Evolutionary conservation across 768 basidiomycete genomes (phyloP).

Genomic region (Sarcodon aspratus): DNA sequence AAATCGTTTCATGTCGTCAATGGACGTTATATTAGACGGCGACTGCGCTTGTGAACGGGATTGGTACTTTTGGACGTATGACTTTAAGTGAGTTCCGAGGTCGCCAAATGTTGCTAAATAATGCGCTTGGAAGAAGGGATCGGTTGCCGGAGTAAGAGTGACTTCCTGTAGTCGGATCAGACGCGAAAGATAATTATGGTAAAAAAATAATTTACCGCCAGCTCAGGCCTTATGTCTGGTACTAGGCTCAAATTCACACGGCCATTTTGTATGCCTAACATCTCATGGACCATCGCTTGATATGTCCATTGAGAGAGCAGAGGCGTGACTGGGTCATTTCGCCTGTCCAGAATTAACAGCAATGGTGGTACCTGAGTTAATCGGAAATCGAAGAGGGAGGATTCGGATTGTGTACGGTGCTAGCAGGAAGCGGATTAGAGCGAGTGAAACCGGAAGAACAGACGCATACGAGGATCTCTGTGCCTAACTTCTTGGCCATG

Average conservation of each 20-base stretch:
- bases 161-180: slow-evolving; percentile 55
- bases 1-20: slow-evolving; percentile 93
- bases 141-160: slow-evolving; percentile 81
- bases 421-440: slow-evolving; percentile 17
- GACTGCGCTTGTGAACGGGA: slow-evolving; percentile 67
- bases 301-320: slow-evolving; percentile 98
- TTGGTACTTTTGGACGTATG: slow-evolving; percentile 92
- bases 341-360: slow-evolving; percentile 84
- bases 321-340: slow-evolving; percentile 97
- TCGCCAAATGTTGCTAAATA: slow-evolving; percentile 94
- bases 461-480: slow-evolving; percentile 65
- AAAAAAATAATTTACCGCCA: slow-evolving; percentile 43
- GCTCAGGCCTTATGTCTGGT: slow-evolving; percentile 78
- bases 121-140: slow-evolving; percentile 89
- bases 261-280: slow-evolving; percentile 88
- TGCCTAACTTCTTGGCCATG: slow-evolving; percentile 84
- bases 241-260: slow-evolving; percentile 77
- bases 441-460: not conserved
- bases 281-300: slow-evolving; percentile 98
- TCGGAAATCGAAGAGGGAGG: slow-evolving; percentile 85
- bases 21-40: slow-evolving; percentile 81
- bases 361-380: slow-evolving; percentile 81
- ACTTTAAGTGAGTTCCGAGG: slow-evolving; percentile 81
- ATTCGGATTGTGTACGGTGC: slow-evolving; percentile 74
- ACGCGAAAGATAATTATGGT: not conserved